Evolutionary conservation across 257 asterid species (phyloP).

Genomic region (Echium plantagineum): DNA sequence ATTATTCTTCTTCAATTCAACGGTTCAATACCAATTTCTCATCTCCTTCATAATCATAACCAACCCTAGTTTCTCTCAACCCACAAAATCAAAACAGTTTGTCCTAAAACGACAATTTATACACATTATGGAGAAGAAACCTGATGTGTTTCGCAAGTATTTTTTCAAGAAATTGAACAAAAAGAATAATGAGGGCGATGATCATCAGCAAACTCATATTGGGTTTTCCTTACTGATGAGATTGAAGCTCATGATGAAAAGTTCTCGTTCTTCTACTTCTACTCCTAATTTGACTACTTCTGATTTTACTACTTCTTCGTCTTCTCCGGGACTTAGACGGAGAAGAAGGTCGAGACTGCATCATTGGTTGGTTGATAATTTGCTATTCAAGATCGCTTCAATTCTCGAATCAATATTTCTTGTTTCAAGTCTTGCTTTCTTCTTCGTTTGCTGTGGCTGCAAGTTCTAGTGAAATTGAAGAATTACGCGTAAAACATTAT

Average conservation of each 20-base stretch:
- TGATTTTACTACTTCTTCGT: neutral
- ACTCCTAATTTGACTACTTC: neutral
- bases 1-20: too few species aligned
- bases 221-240: slow-evolving; percentile 19
- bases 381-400: slow-evolving; percentile 54
- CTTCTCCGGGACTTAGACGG: slow-evolving; percentile 22
- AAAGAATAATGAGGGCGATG: neutral
- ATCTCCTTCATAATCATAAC: too few species aligned
- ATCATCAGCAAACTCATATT: slow-evolving; percentile 4
- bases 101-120: neutral
- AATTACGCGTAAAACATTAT: neutral
- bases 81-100: too few species aligned
- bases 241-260: slow-evolving; percentile 31
- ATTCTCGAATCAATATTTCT: slow-evolving; percentile 48
- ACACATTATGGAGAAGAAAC: slow-evolving; percentile 31
- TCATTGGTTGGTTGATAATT: slow-evolving; percentile 44
- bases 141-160: slow-evolving; percentile 15
- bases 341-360: slow-evolving; percentile 35
- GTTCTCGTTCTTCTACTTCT: neutral
- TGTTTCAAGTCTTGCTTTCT: slow-evolving; percentile 45
- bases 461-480: slow-evolving; percentile 23
- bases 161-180: slow-evolving; percentile 4
- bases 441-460: slow-evolving; percentile 78
- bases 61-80: too few species aligned
- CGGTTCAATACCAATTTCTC: too few species aligned